These are phyloP conservation scores for Tuber microsphaerosporum DNA, from an alignment of 495 filamentous ascomycete species.

Conservation along the genomic window DNA sequence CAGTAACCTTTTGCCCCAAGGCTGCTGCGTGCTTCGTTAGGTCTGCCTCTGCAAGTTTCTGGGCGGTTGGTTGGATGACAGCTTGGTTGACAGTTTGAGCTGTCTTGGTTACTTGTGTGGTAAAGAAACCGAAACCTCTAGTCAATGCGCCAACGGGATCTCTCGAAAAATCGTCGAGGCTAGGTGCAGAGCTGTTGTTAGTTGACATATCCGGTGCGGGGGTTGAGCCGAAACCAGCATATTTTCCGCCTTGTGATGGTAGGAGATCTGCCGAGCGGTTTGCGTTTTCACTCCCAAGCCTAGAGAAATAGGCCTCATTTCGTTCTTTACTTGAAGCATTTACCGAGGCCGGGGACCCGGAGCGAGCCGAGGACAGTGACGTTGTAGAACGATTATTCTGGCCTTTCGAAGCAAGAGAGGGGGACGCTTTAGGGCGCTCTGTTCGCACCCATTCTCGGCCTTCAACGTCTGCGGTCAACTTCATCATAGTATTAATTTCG, in stretches of 20 bases:
- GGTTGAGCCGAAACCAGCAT: constrained; percentile 76
- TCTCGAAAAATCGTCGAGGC: constrained; percentile 75
- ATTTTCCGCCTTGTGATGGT: constrained; percentile 88
- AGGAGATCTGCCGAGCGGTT: constrained; percentile 63
- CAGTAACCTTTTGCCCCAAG: constrained; percentile 58
- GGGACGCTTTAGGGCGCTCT: constrained; percentile 45
- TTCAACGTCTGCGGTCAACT: constrained; percentile 72
- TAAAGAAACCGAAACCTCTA: constrained; percentile 93
- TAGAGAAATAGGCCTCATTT: constrained; percentile 87
- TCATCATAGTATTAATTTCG: neutral
- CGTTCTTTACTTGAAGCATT: constrained; percentile 48
- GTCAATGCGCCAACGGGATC: constrained; percentile 82
- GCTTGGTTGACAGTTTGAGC: constrained; percentile 83
- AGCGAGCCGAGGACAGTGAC: constrained; percentile 24
- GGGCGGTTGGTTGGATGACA: constrained; percentile 84
- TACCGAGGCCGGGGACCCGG: constrained; percentile 14
- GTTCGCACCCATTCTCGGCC: constrained; percentile 70
- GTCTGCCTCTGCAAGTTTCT: constrained; percentile 81
- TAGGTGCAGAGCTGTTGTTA: constrained; percentile 45
- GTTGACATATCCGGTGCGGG: constrained; percentile 43
- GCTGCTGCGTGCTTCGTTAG: constrained; percentile 65
- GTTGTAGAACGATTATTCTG: constrained; percentile 3
- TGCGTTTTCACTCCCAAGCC: constrained; percentile 72
- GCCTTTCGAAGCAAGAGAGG: constrained; percentile 7
- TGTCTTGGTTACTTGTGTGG: constrained; percentile 71